Conservation (phyloP, 805 yeast species). For the Sporopachydermia quercuum region DNA sequence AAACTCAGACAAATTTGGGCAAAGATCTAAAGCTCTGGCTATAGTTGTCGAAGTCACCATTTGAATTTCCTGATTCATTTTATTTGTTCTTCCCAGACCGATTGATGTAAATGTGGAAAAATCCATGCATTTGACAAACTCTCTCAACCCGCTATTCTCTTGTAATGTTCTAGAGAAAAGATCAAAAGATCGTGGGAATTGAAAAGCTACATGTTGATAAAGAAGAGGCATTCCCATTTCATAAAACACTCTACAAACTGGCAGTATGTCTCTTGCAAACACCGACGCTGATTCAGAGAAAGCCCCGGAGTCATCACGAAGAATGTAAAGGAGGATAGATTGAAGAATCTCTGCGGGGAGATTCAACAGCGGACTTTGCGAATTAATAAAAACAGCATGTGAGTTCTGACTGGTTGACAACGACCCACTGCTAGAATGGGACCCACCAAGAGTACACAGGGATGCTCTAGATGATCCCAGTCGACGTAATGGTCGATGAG, state of each 20-base stretch:
- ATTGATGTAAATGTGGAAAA: constrained; percentile 81
- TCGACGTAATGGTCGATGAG: neutral
- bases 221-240: constrained; percentile 20
- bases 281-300: neutral
- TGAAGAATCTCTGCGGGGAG: neutral
- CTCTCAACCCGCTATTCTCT: constrained; percentile 32
- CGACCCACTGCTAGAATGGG: neutral
- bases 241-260: constrained; percentile 15
- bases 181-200: constrained; percentile 70
- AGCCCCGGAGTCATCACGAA: neutral
- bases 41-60: constrained; percentile 74
- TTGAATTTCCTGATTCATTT: constrained; percentile 84
- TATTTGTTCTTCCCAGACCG: constrained; percentile 78
- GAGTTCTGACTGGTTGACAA: neutral
- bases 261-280: constrained; percentile 6
- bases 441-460: neutral
- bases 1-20: constrained; percentile 60
- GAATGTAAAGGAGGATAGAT: neutral
- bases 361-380: neutral
- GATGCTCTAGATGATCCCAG: neutral
- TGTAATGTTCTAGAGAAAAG: constrained; percentile 44
- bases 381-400: neutral
- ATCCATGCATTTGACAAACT: constrained; percentile 61
- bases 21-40: constrained; percentile 39
- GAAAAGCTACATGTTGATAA: constrained; percentile 32